Percentiles rank a stretch among this genome's conserved stretches.
These are phyloP conservation scores for Lachnellula willkommii DNA, from an alignment of 2,329 filamentous ascomycete species.

Conservation along the genomic window DNA sequence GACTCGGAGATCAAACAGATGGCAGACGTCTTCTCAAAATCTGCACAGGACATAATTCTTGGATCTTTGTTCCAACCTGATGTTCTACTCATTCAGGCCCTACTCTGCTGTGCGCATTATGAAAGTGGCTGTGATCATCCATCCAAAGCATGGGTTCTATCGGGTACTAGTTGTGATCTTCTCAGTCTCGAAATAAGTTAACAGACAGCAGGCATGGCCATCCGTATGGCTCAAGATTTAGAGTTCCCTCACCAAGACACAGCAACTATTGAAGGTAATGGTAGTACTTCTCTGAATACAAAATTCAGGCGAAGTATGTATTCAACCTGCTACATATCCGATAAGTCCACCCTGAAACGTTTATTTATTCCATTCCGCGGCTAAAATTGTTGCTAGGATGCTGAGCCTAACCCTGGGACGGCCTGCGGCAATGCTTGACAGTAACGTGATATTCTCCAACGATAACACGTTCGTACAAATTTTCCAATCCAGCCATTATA, in stretches of 20 bases:
- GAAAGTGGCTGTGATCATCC: slow-evolving; percentile 13
- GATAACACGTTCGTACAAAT: background rate
- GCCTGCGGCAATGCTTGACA: background rate
- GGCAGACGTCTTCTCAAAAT: slow-evolving; percentile 4
- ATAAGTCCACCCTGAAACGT: slow-evolving; percentile 9
- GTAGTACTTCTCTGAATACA: slow-evolving; percentile 6
- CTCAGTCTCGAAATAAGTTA: background rate
- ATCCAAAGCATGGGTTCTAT: slow-evolving; percentile 15
- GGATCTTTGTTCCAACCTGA: background rate
- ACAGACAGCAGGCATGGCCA: slow-evolving; percentile 16
- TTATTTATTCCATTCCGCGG: background rate
- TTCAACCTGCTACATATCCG: slow-evolving; percentile 13
- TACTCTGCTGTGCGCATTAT: slow-evolving; percentile 12
- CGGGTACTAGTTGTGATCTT: slow-evolving; percentile 2
- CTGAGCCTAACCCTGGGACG: slow-evolving; percentile 6
- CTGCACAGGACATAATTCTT: slow-evolving; percentile 1
- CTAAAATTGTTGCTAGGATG: slow-evolving; percentile 7
- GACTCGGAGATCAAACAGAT: slow-evolving; percentile 2
- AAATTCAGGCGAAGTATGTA: slow-evolving; percentile 9
- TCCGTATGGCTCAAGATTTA: slow-evolving; percentile 18
- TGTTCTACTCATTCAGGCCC: slow-evolving; percentile 4
- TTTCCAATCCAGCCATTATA: too few relatives aligned
- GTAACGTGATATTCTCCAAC: background rate
- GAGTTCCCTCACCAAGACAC: background rate
- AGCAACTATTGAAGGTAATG: background rate